Conservation (phyloP, 2,329 filamentous ascomycete species). For the Colletotrichum falcatum region DNA sequence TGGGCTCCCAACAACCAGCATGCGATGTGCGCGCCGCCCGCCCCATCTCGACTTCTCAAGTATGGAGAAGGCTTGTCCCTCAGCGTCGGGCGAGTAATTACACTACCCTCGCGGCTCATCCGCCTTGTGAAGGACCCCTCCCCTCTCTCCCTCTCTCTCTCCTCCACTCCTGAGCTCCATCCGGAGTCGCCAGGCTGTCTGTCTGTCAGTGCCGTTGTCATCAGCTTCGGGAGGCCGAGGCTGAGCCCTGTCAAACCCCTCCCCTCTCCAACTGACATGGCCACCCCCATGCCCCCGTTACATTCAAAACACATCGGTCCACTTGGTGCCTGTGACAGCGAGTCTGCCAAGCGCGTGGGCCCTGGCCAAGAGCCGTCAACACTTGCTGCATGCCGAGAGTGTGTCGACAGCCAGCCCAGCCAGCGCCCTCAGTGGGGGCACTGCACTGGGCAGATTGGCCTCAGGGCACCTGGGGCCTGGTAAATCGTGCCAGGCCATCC, state of each 20-base stretch:
- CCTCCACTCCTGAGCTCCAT: slow-evolving; percentile 9
- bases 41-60: slow-evolving; percentile 4
- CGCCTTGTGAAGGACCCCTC: slow-evolving; percentile 11
- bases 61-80: slow-evolving; percentile 27
- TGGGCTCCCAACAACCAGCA: not conserved
- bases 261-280: slow-evolving; percentile 1
- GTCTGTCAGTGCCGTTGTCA: slow-evolving; percentile 9
- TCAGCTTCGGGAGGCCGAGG: slow-evolving; percentile 15
- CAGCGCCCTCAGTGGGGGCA: too few relatives aligned
- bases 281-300: slow-evolving; percentile 20
- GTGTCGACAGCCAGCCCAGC: slow-evolving; percentile 21
- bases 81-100: not conserved
- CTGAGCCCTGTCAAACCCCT: slow-evolving; percentile 13
- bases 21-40: slow-evolving; percentile 16
- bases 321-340: not conserved
- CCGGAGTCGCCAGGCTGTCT: slow-evolving; percentile 17
- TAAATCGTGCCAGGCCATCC: slow-evolving; percentile 4
- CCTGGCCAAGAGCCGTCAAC: slow-evolving; percentile 15
- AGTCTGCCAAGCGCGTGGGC: slow-evolving; percentile 11
- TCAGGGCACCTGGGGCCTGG: not conserved
- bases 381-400: slow-evolving; percentile 24
- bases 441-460: not conserved
- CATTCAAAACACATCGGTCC: slow-evolving; percentile 23
- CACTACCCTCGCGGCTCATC: not conserved
- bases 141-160: not conserved